Evolutionary conservation across 2,329 filamentous ascomycete genomes (phyloP), one percentile per base, ranked within the genome.

Genomic region (Orbilia quercus): DNA sequence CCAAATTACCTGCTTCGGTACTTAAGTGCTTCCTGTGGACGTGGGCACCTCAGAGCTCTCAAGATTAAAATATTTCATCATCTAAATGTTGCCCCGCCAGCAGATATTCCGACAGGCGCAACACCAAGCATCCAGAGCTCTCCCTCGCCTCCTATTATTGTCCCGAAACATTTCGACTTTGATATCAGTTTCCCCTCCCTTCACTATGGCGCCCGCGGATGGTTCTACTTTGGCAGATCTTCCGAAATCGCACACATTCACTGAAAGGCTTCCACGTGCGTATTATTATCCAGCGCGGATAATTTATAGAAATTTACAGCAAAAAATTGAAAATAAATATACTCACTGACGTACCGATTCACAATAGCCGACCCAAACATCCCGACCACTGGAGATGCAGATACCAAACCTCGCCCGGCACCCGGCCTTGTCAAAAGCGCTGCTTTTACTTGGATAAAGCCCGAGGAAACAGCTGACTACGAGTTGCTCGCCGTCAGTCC

Each of bases 381-480:
- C 79, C 89, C 92, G 14, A 96, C 92, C 0, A 92, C 95, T 0
- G 85, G 88, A 73, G 85, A 86, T 70, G 97, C 94, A 0, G 91
- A 98, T 81, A 86, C 87, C 76, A 92, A 91, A 0, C 89, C 92
- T 0, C 88, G 94, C 77, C 85, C 90, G 65, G 85, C 86, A 0
- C 94, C 95, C 14, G 90, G 93, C 53, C 85, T 92, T 80, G 95
- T 99, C 42, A 91, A 89, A 79, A 87, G 89, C 70, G 94, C 95
- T 2, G 82, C 94, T 55, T 99, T 91, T 82, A 96, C 93, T 7
- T 99, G 89, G 84, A 92, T 99, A 18, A 88, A 92, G 2, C 95
- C 95, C 0, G 90, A 94, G 78, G 81, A 84, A 18, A 85, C 88
- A 23, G 31, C 71, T 4, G 86, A 90, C 20, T 87, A 92, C 0